Evolutionary conservation across 1,139 yeast species (phyloP).

Genomic region (Scheffersomyces parashehatae): DNA sequence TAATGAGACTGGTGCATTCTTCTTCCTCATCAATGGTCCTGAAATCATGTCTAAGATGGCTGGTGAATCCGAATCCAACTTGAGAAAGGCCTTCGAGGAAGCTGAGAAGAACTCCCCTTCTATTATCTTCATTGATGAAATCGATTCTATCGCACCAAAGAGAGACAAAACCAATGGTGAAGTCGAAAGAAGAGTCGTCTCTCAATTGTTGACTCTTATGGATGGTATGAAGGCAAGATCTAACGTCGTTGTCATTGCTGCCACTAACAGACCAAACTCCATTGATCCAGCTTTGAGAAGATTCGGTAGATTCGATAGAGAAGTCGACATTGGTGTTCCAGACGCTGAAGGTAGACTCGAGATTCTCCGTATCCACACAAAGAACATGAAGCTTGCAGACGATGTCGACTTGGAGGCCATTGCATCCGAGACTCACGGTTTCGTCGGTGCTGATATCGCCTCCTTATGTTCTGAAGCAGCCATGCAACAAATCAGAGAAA

Average conservation of each 20-base stretch:
- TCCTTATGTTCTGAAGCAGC: conserved; percentile 99
- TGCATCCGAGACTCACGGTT: conserved; percentile 83
- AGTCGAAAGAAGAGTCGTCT: conserved; percentile 94
- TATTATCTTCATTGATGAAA: conserved; percentile 96
- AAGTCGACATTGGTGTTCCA: conserved; percentile 98
- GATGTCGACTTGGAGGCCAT: conserved; percentile 95
- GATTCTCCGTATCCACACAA: conserved; percentile 81
- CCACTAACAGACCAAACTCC: conserved; percentile 95
- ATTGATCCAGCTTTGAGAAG: conserved; percentile 98
- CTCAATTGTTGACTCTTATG: conserved; percentile 95
- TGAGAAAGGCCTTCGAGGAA: conserved; percentile 98
- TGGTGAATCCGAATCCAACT: conserved; percentile 96
- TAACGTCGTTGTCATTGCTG: conserved; percentile 86
- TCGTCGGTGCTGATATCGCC: conserved; percentile 84
- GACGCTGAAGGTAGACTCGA: conserved; percentile 98
- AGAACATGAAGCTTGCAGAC: conserved; percentile 94
- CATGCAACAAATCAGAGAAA: conserved; percentile 90
- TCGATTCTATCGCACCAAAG: conserved; percentile 98
- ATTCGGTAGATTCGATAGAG: conserved; percentile 98
- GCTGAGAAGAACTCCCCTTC: conserved; percentile 99
- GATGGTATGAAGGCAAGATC: conserved; percentile 99
- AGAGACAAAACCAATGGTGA: conserved; percentile 99
- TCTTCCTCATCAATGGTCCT: conserved; percentile 98
- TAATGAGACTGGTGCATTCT: conserved; percentile 98
- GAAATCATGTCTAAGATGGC: conserved; percentile 99